Percentiles rank a stretch among this genome's conserved stretches.
Evolutionary conservation across 2,329 filamentous ascomycete species (phyloP).

Genomic region (Paecilomyces variotii): DNA sequence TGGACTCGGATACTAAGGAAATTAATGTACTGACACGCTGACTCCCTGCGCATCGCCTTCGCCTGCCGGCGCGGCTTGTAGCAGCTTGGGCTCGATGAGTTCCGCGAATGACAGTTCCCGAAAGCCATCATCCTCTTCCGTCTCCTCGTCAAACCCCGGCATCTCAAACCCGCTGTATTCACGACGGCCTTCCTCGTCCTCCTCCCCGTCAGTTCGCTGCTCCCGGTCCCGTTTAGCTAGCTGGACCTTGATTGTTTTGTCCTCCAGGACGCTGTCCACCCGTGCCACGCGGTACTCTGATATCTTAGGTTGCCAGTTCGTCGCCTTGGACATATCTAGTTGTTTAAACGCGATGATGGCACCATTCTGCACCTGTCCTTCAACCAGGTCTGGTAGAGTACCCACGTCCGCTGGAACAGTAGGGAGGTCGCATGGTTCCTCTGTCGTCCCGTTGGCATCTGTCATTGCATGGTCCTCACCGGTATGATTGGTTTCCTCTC

Average conservation of each 20-base stretch:
- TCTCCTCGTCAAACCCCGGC: constrained; percentile 54
- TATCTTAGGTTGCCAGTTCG: constrained; percentile 39
- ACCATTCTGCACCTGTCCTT: constrained; percentile 25
- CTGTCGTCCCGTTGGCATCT: constrained; percentile 19
- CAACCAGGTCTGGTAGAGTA: constrained; percentile 42
- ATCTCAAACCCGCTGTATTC: constrained; percentile 73
- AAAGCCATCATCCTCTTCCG: constrained; percentile 50
- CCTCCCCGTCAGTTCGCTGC: constrained; percentile 47
- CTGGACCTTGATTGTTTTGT: constrained; percentile 50
- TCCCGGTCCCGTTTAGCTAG: constrained; percentile 63
- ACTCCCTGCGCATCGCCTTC: constrained; percentile 21
- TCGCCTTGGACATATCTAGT: constrained; percentile 39
- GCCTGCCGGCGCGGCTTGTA: constrained; percentile 38
- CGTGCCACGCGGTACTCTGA: constrained; percentile 57
- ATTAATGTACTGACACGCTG: constrained; percentile 33
- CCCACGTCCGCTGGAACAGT: constrained; percentile 54
- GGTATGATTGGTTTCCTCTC: constrained; percentile 2
- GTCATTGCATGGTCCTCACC: constrained; percentile 14
- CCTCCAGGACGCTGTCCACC: constrained; percentile 49
- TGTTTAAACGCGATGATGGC: constrained; percentile 41
- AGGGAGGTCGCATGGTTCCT: constrained; percentile 40
- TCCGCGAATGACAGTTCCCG: constrained; percentile 54
- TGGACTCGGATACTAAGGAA: constrained; percentile 12
- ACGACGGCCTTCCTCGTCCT: constrained; percentile 61
- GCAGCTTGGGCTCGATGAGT: constrained; percentile 60